These are phyloP conservation scores for Tetraselmis chui DNA, from an alignment of 139 green algal genomes.

Conservation along the genomic window DNA sequence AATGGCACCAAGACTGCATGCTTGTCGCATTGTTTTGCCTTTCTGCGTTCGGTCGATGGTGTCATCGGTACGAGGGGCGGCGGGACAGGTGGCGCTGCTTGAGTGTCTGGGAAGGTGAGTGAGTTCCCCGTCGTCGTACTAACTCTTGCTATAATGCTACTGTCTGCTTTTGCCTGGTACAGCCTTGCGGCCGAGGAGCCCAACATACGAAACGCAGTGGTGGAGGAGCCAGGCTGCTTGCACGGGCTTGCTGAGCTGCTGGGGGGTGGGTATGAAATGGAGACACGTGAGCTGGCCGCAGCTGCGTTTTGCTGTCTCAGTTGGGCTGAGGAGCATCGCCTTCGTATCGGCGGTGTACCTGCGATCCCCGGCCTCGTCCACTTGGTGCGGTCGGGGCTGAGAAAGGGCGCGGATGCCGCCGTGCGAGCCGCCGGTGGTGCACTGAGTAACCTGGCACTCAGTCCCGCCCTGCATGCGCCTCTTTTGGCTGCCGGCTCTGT, in stretches of 20 bases:
- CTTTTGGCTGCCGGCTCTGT: neutral
- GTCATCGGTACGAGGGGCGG: too few species aligned
- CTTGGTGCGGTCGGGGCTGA: neutral
- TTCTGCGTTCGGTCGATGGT: too few species aligned
- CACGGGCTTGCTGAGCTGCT: neutral
- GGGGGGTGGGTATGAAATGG: neutral
- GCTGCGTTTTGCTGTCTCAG: neutral
- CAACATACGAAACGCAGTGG: neutral
- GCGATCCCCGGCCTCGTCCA: neutral
- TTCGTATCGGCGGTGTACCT: neutral
- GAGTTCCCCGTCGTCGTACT: too few species aligned
- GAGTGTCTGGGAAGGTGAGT: too few species aligned
- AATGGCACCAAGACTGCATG: too few species aligned
- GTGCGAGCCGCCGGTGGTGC: neutral
- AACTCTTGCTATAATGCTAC: too few species aligned
- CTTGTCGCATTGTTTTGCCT: too few species aligned
- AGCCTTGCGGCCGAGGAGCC: neutral
- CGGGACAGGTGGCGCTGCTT: too few species aligned
- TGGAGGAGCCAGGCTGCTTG: neutral
- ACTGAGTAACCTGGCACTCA: neutral
- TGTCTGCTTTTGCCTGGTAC: neutral
- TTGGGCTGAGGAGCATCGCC: neutral
- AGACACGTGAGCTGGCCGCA: neutral
- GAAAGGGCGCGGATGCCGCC: neutral
- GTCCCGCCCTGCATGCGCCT: neutral